Percentiles rank a stretch among this genome's conserved stretches.
phyloP scores from a whole-genome alignment of 352 stramenopile species.

The Paralagenidium karlingii region DNA sequence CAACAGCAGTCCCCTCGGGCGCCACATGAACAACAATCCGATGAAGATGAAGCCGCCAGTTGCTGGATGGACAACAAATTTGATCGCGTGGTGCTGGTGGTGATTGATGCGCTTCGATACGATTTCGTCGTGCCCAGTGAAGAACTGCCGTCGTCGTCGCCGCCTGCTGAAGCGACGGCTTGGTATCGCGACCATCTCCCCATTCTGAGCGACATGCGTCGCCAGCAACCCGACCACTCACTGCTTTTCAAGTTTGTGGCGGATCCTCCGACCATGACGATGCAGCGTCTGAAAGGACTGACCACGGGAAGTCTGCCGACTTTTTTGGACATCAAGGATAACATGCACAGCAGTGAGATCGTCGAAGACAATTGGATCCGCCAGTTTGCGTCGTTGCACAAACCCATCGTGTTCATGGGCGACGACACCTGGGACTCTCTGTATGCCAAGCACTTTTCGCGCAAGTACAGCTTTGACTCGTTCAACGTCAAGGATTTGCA shows the following conservation, averaged over 20 bases:
- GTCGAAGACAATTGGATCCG: conserved; percentile 94
- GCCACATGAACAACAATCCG: neutral
- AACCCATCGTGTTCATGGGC: conserved; percentile 92
- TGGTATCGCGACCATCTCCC: conserved; percentile 74
- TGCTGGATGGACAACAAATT: conserved; percentile 76
- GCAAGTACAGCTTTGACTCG: conserved; percentile 91
- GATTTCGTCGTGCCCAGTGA: conserved; percentile 78
- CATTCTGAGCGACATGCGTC: conserved; percentile 57
- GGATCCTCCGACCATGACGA: conserved; percentile 97
- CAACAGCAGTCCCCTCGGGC: neutral
- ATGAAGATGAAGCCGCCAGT: neutral
- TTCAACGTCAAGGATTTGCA: conserved; percentile 98
- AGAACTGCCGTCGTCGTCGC: conserved; percentile 17
- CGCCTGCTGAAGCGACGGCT: neutral
- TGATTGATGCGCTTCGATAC: conserved; percentile 95
- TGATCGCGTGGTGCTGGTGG: conserved; percentile 84
- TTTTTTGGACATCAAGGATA: conserved; percentile 95
- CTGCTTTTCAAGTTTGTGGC: conserved; percentile 92
- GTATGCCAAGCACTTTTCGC: conserved; percentile 86
- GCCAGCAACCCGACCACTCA: conserved; percentile 28
- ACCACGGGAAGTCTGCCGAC: conserved; percentile 96
- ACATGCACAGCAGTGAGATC: conserved; percentile 85
- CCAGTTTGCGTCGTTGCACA: conserved; percentile 51
- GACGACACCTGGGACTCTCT: conserved; percentile 97
- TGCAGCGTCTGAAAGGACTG: conserved; percentile 95